phyloP scores from a whole-genome alignment of 306 rosid species.

The Vigna trinervia region DNA sequence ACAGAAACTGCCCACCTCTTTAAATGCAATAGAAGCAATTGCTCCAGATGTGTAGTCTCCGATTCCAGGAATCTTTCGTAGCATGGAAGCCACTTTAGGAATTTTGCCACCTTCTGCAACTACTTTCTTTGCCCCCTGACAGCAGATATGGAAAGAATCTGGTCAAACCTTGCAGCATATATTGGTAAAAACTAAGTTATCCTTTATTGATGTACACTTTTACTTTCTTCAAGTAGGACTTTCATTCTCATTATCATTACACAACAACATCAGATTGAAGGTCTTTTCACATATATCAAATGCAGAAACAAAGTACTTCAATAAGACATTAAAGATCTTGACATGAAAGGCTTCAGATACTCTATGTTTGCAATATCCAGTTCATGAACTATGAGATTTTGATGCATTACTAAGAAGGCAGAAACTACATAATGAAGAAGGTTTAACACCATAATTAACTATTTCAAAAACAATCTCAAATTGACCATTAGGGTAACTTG shows the following conservation, averaged over 20 bases:
- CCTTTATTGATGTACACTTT: conserved; percentile 1
- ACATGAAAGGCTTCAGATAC: conserved; percentile 25
- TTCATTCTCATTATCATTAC: conserved; percentile 1
- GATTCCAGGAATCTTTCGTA: conserved; percentile 74
- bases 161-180: conserved; percentile 19
- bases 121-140: conserved; percentile 83
- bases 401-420: conserved; percentile 13
- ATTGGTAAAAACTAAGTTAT: conserved; percentile 17
- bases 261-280: conserved; percentile 12
- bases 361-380: conserved; percentile 4
- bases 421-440: not conserved
- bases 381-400: conserved; percentile 35
- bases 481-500: not conserved
- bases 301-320: conserved; percentile 1
- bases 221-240: conserved; percentile 24
- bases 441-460: conserved; percentile 12
- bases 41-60: conserved; percentile 96
- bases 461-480: conserved; percentile 14
- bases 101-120: conserved; percentile 69
- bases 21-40: conserved; percentile 90
- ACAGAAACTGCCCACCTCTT: conserved; percentile 62
- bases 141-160: conserved; percentile 39
- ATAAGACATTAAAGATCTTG: conserved; percentile 26
- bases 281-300: conserved; percentile 35
- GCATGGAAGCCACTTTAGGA: conserved; percentile 72